phyloP scores from a whole-genome alignment of 345 rosid species.

The Euclidium syriacum region DNA sequence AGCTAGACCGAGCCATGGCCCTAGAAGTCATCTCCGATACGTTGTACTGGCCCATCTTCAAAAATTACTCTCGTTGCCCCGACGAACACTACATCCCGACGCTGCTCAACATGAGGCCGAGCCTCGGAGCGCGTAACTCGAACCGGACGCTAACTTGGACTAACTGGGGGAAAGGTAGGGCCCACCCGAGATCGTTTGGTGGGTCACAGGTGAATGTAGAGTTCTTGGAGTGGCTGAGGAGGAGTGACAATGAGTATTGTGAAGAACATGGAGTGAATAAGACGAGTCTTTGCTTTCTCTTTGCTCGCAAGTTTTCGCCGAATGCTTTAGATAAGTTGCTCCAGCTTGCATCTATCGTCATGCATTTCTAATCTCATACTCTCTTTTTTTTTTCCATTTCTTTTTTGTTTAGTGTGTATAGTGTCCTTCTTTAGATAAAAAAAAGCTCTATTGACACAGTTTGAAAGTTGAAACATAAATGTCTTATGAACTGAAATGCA shows the following conservation, averaged over 20 bases:
- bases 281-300: conserved; percentile 53
- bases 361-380: conserved; percentile 39
- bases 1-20: conserved; percentile 59
- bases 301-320: conserved; percentile 70
- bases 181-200: conserved; percentile 51
- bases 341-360: conserved; percentile 46
- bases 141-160: conserved; percentile 73
- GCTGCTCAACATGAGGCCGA: conserved; percentile 32
- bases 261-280: conserved; percentile 37
- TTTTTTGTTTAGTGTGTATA: not conserved
- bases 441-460: too few species aligned
- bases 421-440: too few species aligned
- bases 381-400: not conserved
- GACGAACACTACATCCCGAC: conserved; percentile 87
- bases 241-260: conserved; percentile 32
- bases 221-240: conserved; percentile 55
- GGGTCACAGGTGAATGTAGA: conserved; percentile 39
- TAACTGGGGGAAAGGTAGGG: conserved; percentile 61
- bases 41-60: conserved; percentile 51
- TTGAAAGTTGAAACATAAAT: too few species aligned
- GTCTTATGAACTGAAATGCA: too few species aligned
- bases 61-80: conserved; percentile 44
- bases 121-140: conserved; percentile 36
- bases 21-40: conserved; percentile 51
- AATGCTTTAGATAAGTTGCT: conserved; percentile 49